Conservation (phyloP, 768 basidiomycete species). For the Mycena pura region DNA sequence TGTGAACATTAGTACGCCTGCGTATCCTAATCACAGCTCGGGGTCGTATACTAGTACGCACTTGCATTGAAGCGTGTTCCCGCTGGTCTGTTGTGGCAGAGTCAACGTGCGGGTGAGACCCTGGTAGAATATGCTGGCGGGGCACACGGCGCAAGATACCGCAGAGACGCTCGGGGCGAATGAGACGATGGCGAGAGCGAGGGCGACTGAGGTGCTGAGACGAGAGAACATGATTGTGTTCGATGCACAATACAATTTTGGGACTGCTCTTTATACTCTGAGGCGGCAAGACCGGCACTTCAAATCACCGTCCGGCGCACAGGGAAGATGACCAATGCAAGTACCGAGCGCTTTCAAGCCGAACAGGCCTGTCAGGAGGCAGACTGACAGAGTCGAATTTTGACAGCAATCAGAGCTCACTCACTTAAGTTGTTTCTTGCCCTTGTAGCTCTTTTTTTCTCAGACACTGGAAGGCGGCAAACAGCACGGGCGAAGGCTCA, state of each 20-base stretch:
- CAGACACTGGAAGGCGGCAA: too few species aligned
- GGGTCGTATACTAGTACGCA: not conserved
- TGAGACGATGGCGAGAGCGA: not conserved
- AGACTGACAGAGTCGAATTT: too few species aligned
- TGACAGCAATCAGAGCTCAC: too few species aligned
- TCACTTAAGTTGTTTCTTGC: too few species aligned
- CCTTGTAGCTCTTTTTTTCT: too few species aligned
- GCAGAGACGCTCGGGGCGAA: conserved; percentile 10
- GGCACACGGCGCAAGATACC: conserved; percentile 20
- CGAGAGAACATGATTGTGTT: not conserved
- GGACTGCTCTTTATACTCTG: conserved; percentile 2
- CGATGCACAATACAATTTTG: not conserved
- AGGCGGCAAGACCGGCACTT: not conserved
- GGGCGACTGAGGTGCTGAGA: not conserved
- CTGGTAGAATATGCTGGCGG: conserved; percentile 17
- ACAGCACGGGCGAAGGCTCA: too few species aligned
- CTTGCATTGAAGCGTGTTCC: conserved; percentile 23
- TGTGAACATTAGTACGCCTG: too few species aligned
- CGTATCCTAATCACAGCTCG: too few species aligned
- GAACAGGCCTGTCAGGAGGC: too few species aligned
- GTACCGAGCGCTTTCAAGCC: too few species aligned
- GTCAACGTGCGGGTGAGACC: conserved; percentile 25
- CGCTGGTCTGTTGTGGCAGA: not conserved
- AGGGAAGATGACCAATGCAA: not conserved
- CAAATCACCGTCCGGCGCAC: not conserved